Percentiles rank a stretch among this genome's conserved stretches.
These are phyloP conservation scores for Cyberlindnera maritima DNA, from an alignment of 805 yeast genomes.

Conservation along the genomic window DNA sequence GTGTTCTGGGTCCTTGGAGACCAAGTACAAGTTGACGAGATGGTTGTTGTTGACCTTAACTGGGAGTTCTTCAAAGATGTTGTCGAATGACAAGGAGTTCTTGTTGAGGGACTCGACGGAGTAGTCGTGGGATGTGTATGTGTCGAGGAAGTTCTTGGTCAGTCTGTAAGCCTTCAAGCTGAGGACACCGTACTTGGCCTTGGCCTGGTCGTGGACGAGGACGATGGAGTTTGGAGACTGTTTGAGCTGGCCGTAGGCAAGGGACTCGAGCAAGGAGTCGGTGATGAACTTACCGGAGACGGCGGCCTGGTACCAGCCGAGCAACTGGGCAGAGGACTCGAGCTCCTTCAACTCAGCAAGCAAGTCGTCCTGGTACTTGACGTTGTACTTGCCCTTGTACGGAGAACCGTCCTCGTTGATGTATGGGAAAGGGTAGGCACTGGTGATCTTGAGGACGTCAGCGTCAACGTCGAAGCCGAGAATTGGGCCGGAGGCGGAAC, in stretches of 20 bases:
- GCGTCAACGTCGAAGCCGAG: slow-evolving; percentile 67
- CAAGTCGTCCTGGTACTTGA: slow-evolving; percentile 66
- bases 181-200: slow-evolving; percentile 59
- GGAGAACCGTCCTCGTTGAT: slow-evolving; percentile 59
- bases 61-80: slow-evolving; percentile 71
- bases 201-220: slow-evolving; percentile 68
- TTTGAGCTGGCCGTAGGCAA: slow-evolving; percentile 60
- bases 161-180: slow-evolving; percentile 69
- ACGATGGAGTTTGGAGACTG: slow-evolving; percentile 52
- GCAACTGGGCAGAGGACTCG: slow-evolving; percentile 64
- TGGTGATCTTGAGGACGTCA: slow-evolving; percentile 46
- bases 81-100: slow-evolving; percentile 58
- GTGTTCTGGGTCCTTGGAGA: slow-evolving; percentile 29
- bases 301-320: slow-evolving; percentile 81
- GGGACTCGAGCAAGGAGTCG: slow-evolving; percentile 62
- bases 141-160: slow-evolving; percentile 56
- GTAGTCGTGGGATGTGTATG: slow-evolving; percentile 52
- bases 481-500: slow-evolving; percentile 65
- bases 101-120: slow-evolving; percentile 59
- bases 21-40: slow-evolving; percentile 55
- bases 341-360: slow-evolving; percentile 58
- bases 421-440: slow-evolving; percentile 65
- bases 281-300: slow-evolving; percentile 68
- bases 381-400: slow-evolving; percentile 57
- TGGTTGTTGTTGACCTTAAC: slow-evolving; percentile 64